These are phyloP conservation scores for Physcomitrium patens DNA, from an alignment of 225 moss, liverwort and hornwort genomes.

Conservation along the genomic window DNA sequence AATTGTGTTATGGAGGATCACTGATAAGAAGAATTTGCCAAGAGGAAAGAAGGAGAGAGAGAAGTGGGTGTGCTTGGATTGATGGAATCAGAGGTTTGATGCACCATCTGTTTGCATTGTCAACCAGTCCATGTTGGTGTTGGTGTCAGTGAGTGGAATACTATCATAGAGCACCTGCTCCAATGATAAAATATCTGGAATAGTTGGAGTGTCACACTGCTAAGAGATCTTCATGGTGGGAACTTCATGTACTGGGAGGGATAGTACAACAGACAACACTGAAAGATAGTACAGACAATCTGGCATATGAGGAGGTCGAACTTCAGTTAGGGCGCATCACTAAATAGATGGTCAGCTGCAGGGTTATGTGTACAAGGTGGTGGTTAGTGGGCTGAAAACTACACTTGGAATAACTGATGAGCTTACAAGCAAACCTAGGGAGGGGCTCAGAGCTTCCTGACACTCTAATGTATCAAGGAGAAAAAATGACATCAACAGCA, in stretches of 20 bases:
- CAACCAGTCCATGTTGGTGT: neutral
- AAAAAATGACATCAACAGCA: neutral
- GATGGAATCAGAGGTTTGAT: constrained; percentile 19
- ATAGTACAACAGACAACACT: no score
- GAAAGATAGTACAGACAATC: constrained; percentile 1
- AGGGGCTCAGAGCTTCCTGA: neutral
- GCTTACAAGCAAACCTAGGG: neutral
- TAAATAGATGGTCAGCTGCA: neutral
- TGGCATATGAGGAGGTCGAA: constrained; percentile 1
- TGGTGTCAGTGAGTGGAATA: neutral
- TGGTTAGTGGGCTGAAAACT: neutral
- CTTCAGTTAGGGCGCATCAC: neutral
- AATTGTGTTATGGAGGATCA: no score
- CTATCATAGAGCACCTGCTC: constrained; percentile 5
- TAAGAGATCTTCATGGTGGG: constrained; percentile 22
- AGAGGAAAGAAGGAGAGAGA: neutral
- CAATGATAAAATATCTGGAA: constrained; percentile 29
- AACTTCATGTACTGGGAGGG: constrained; percentile 19
- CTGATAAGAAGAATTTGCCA: no score
- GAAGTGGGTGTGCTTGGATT: constrained; percentile 2
- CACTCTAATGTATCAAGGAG: neutral
- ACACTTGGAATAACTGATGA: neutral
- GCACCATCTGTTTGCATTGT: neutral
- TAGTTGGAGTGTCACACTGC: constrained; percentile 28
- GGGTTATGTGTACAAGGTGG: neutral